Base-by-base conservation (phyloP, 2,329 filamentous ascomycete genomes). In the Samsoniella hepiali region DNA sequence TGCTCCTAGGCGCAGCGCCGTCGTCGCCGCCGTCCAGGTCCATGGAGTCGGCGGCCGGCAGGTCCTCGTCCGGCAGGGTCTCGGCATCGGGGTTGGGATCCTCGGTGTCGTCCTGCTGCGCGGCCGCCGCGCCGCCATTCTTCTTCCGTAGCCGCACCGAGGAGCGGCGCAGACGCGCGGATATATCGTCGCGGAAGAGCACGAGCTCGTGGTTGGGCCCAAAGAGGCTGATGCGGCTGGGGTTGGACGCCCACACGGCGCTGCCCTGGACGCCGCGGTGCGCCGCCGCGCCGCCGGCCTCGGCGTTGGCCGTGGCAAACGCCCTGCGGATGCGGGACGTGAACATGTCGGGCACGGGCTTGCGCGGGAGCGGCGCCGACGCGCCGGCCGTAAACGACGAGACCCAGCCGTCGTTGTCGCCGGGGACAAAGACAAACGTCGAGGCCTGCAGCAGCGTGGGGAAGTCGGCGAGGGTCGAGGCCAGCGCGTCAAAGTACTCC, bases 381-480 rank as follows among this genome's bases (percentile, higher is more conserved):
- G 90, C 88, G 4, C 91, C 91, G 2, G 88, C 88, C 1, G 86
- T 87, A 73, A 96, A 97, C 2, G 93, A 85, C 0, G 92, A 96
- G 5, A 89, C 86, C 95, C 95, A 99, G n/a, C 91, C 93, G 74
- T 99, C 95, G 73, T 97, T 96, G 76, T 98, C 94, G 36, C 95
- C 95, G 0, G 95, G 95, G 0, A 98, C 90, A 72, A 99, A 97
- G 38, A 97, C 81, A 73, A 98, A 97, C 0, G 91, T 94, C 5
- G 91, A 89, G 32, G 85, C 84, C 63, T 89, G 88, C 50, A 98
- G 83, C 15, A 99, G 83, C 1, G 84, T 82, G 3, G 92, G 91
- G 71, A 92, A 98, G 68, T 98, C 93, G 8, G 91, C 83, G 6
- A 99, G 82, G 1, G 91, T 84, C 2, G 88, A 87, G 3, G 95